phyloP scores from a whole-genome alignment of 805 yeast species.

The Clavispora phyllophila region DNA sequence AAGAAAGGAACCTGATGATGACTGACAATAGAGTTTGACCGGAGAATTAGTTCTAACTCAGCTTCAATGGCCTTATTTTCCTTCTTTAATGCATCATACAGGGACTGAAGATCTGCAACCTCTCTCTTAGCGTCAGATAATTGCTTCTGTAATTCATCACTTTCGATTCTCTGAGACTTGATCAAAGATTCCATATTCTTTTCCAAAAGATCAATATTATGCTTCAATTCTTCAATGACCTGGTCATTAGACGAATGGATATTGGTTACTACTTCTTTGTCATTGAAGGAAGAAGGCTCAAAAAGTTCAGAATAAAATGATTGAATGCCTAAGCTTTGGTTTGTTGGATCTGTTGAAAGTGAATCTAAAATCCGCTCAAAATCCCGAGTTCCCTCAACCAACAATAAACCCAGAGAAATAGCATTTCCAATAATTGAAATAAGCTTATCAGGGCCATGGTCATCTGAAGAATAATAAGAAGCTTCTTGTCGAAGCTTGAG shows the following conservation, averaged over 20 bases:
- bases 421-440: not conserved
- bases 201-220: constrained; percentile 43
- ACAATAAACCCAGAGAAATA: not conserved
- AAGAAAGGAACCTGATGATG: constrained; percentile 19
- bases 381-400: not conserved
- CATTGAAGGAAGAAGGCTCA: not conserved
- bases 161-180: constrained; percentile 22
- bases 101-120: constrained; percentile 14
- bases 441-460: not conserved
- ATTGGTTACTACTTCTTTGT: not conserved
- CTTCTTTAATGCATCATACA: constrained; percentile 15
- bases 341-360: not conserved
- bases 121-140: constrained; percentile 4
- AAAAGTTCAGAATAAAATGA: not conserved
- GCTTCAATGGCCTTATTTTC: constrained; percentile 18
- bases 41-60: constrained; percentile 24
- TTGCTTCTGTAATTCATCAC: constrained; percentile 14
- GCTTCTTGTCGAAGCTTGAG: not conserved
- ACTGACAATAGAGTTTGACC: constrained; percentile 12
- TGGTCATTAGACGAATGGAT: constrained; percentile 4
- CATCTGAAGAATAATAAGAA: not conserved
- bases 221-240: constrained; percentile 37
- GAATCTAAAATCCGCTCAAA: not conserved
- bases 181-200: constrained; percentile 34
- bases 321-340: not conserved